Conservation (phyloP, 495 filamentous ascomycete species). For the Penicillium canariense region DNA sequence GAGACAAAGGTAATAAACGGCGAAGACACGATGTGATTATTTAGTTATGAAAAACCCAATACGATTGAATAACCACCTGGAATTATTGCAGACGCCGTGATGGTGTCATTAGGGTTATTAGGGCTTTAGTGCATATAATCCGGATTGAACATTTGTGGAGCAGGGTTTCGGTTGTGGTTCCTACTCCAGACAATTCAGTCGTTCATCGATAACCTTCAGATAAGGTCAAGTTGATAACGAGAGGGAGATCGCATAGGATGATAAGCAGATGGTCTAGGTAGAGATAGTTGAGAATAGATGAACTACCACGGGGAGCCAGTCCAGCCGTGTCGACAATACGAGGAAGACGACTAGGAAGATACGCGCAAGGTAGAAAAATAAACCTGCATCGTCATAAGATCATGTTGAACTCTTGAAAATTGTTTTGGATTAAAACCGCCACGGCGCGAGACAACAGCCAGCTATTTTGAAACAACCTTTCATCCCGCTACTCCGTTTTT, state of each 20-base stretch:
- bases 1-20: no score
- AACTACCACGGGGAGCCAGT: no score
- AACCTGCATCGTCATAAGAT: conserved; percentile 32
- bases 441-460: conserved; percentile 48
- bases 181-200: background rate
- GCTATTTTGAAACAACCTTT: conserved; percentile 48
- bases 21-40: no score
- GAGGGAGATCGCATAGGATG: background rate
- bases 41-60: no score
- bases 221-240: background rate
- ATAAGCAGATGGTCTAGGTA: background rate
- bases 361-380: conserved; percentile 9
- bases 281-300: no score
- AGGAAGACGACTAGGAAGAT: background rate
- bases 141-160: background rate
- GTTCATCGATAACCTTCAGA: background rate
- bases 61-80: no score
- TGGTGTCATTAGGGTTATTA: background rate
- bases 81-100: background rate
- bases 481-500: conserved; percentile 46
- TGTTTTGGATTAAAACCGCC: conserved; percentile 51
- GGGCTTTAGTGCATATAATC: background rate
- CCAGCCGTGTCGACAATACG: no score
- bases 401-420: conserved; percentile 43
- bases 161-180: background rate